Evolutionary conservation across 2,329 filamentous ascomycete genomes (phyloP), one percentile per base, ranked within the genome.

Genomic region (Alternaria ventricosa): DNA sequence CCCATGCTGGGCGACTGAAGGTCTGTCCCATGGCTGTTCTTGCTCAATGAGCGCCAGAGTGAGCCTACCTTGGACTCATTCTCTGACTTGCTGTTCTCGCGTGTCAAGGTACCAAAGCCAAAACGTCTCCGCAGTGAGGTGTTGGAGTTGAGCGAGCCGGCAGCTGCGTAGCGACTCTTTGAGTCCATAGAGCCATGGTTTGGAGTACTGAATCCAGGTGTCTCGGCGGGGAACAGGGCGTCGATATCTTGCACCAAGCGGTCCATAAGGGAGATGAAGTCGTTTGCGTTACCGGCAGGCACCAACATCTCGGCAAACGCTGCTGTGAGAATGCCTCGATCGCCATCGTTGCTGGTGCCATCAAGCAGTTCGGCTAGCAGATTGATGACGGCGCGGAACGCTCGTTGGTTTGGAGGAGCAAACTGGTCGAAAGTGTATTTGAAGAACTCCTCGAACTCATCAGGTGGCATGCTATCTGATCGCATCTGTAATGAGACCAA

Each of bases 241-340:
- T 97, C 93, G 66, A 92, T 93, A 75, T 97, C 94, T 67, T 97
- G 92, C 0, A 97, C 93, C 22, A 97, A 86, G 20, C 93, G 89
- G 80, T 97, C 94, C 49, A 97, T 84, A 13, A 97, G 83, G 59
- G 95, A 96, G 70, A 97, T 94, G 76, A 95, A 96, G 66, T 94
- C 88, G 63, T 92, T 89, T 2, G 94, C 89, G 64, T 90, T 89
- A 7, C 90, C 91, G 61, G 94, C 90, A 5, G 89, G 87, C 3
- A 96, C 91, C 7, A 98, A 83, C 55, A 97, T 85, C 76, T 97
- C 94, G 0, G 94, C 90, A 82, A 98, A 97, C 1, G 93, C 92
- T 47, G 93, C 88, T 0, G 94, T 97, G 71, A 98, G 82, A 22
- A 93, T 92, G 53, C 95, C 95, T 51, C 94, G 88, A 76, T 97